These are phyloP conservation scores for Metarhizium guizhouense DNA, from an alignment of 2,329 filamentous ascomycete genomes.

Conservation along the genomic window DNA sequence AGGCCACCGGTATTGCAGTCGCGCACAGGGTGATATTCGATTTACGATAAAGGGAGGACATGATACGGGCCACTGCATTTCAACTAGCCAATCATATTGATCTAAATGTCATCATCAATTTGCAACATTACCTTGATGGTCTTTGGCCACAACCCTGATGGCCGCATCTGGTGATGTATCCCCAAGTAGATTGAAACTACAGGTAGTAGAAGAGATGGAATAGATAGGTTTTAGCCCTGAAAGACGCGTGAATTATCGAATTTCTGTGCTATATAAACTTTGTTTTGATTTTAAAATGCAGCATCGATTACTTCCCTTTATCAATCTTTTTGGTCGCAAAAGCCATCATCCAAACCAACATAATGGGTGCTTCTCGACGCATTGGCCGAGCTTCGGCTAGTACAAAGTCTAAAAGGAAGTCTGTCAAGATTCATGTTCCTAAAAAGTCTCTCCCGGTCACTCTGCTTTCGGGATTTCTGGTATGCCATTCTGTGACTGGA, in stretches of 20 bases:
- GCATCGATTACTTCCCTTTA: not conserved
- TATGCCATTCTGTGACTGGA: constrained; percentile 2
- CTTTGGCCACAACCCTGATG: constrained; percentile 4
- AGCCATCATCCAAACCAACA: not conserved
- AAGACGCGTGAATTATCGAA: not conserved
- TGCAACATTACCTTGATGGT: constrained; percentile 4
- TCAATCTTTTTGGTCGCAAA: not conserved
- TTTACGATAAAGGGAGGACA: not conserved
- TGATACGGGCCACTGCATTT: not conserved
- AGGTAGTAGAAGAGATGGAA: not conserved
- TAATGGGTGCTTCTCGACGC: constrained; percentile 1
- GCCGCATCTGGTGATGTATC: constrained; percentile 1
- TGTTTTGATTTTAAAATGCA: not conserved
- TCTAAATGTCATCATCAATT: constrained; percentile 1
- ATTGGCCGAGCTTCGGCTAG: not conserved
- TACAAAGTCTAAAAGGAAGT: constrained; percentile 4
- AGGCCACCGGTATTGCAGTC: not conserved
- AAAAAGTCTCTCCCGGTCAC: constrained; percentile 23
- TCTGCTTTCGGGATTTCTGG: constrained; percentile 25
- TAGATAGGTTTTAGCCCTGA: not conserved
- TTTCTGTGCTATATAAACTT: not conserved
- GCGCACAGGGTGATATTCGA: not conserved
- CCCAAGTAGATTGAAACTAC: not conserved
- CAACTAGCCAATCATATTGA: not conserved
- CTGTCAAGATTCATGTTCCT: constrained; percentile 2